Evolutionary conservation across 2,329 filamentous ascomycete genomes (phyloP).

Genomic region (Calonectria henricotiae): DNA sequence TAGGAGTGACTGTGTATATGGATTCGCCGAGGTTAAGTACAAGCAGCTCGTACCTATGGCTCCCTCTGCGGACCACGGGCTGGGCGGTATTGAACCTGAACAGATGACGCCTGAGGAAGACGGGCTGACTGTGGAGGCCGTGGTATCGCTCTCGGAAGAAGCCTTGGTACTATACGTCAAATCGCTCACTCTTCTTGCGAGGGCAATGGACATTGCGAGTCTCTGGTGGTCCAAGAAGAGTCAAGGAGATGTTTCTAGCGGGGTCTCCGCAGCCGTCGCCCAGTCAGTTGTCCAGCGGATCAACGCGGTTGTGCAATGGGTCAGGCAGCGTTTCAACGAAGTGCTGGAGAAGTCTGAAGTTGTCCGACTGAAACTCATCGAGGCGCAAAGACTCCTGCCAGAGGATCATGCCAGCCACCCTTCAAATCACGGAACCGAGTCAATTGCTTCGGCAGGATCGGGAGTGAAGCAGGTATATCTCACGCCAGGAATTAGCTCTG

Average conservation of each 20-base stretch:
- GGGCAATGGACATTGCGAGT: constrained; percentile 95
- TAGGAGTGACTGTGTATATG: constrained; percentile 95
- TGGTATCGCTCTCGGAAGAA: constrained; percentile 92
- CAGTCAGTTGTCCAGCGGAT: constrained; percentile 79
- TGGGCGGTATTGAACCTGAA: constrained; percentile 75
- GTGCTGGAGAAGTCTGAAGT: constrained; percentile 96
- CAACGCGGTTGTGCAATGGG: constrained; percentile 96
- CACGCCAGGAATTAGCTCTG: constrained; percentile 91
- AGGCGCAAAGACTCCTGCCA: constrained; percentile 88
- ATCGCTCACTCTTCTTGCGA: constrained; percentile 88
- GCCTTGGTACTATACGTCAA: constrained; percentile 97
- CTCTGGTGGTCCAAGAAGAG: constrained; percentile 91
- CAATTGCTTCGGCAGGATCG: constrained; percentile 72
- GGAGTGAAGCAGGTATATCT: constrained; percentile 86
- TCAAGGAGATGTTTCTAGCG: constrained; percentile 71
- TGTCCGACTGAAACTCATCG: constrained; percentile 88
- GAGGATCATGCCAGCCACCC: constrained; percentile 90
- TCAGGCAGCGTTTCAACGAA: constrained; percentile 94
- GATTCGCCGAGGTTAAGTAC: constrained; percentile 98
- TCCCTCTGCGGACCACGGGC: constrained; percentile 82
- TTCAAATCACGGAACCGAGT: constrained; percentile 78
- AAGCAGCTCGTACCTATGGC: constrained; percentile 94
- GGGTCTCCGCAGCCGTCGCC: constrained; percentile 60
- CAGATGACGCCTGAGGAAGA: constrained; percentile 75
- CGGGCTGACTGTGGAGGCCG: constrained; percentile 87